These are phyloP conservation scores for Talaromyces liani DNA, from an alignment of 495 filamentous ascomycete species.

Conservation along the genomic window DNA sequence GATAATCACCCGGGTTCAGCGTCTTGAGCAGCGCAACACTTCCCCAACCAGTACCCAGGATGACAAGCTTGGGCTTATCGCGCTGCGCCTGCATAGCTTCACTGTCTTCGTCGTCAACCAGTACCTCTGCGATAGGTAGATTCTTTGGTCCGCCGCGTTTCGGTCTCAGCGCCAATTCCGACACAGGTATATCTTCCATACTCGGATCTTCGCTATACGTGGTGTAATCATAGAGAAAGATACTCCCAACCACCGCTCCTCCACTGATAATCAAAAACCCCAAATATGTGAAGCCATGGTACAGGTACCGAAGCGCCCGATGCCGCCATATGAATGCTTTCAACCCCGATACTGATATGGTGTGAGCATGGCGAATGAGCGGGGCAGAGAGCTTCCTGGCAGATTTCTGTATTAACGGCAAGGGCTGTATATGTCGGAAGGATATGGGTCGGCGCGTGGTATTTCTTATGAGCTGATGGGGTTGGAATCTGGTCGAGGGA, in stretches of 20 bases:
- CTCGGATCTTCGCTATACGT: conserved; percentile 69
- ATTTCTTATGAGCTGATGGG: neutral
- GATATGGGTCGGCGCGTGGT: neutral
- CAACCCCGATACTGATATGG: conserved; percentile 2
- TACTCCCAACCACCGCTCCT: conserved; percentile 56
- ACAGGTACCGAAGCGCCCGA: neutral
- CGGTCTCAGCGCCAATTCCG: conserved; percentile 73
- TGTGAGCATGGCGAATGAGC: neutral
- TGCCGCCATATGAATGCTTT: conserved; percentile 2
- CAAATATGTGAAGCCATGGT: conserved; percentile 41
- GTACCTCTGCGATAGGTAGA: conserved; percentile 77
- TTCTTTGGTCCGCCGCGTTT: conserved; percentile 90
- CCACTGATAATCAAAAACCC: conserved; percentile 52
- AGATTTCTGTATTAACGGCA: neutral
- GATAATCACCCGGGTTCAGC: conserved; percentile 82
- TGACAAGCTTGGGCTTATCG: conserved; percentile 84
- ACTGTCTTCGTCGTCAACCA: conserved; percentile 81
- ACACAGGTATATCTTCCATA: conserved; percentile 69
- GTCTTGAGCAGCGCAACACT: conserved; percentile 88
- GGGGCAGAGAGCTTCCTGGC: neutral
- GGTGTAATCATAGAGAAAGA: conserved; percentile 91
- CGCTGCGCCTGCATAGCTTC: conserved; percentile 59
- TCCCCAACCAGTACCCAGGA: conserved; percentile 93
- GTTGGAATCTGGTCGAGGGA: neutral
- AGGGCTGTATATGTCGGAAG: neutral